A percentile compares a stretch with the other conserved stretches of the same genome.
Conservation (phyloP, 805 yeast genomes). For the Kluyveromyces starmeri region DNA sequence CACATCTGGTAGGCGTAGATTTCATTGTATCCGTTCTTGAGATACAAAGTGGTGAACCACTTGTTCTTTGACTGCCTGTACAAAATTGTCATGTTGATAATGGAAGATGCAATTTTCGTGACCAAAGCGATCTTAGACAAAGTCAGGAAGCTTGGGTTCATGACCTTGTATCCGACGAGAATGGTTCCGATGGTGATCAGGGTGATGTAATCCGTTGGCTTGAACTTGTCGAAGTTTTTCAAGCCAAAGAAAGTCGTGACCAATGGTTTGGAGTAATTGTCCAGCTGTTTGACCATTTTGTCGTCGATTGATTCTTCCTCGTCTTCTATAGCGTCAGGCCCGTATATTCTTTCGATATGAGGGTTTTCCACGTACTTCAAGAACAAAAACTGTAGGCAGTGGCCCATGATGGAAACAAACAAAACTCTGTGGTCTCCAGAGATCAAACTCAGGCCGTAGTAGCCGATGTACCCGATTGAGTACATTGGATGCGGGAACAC, state of each 20-base stretch:
- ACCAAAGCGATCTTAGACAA: conserved; percentile 35
- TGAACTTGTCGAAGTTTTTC: conserved; percentile 50
- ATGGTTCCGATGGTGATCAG: conserved; percentile 37
- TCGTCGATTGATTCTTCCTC: conserved; percentile 31
- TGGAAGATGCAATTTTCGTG: conserved; percentile 43
- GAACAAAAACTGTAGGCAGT: conserved; percentile 66
- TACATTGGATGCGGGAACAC: conserved; percentile 92
- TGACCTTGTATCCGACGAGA: conserved; percentile 26
- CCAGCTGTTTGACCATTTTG: conserved; percentile 30
- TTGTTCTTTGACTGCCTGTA: conserved; percentile 51
- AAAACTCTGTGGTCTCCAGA: conserved; percentile 66
- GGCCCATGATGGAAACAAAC: conserved; percentile 64
- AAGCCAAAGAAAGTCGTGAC: conserved; percentile 38
- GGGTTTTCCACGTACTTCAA: conserved; percentile 74
- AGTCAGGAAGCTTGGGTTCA: conserved; percentile 21
- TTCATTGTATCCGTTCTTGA: conserved; percentile 56
- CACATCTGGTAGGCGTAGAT: conserved; percentile 63
- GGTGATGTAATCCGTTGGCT: conserved; percentile 55
- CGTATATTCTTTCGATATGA: conserved; percentile 74
- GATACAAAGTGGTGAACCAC: conserved; percentile 54
- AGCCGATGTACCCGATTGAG: conserved; percentile 81
- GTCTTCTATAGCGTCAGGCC: conserved; percentile 33
- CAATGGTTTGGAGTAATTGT: conserved; percentile 45
- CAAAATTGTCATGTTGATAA: conserved; percentile 43
- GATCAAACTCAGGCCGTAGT: conserved; percentile 74